These are phyloP conservation scores for Nematocida parisii DNA, from an alignment of 371 early-diverging fungal genomes.

Conservation along the genomic window DNA sequence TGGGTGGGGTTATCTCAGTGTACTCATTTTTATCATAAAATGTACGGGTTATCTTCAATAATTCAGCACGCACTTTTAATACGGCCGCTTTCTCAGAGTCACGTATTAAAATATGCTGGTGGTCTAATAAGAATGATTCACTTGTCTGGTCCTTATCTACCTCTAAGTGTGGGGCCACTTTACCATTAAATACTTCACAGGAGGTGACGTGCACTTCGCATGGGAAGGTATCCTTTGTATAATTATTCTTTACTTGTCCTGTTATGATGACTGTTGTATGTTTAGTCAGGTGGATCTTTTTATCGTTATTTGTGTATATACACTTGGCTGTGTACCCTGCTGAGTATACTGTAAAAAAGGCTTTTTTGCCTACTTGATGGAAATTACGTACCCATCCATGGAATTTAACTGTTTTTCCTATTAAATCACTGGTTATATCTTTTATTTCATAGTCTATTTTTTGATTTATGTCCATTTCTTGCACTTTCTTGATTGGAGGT, in stretches of 20 bases:
- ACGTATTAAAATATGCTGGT: conserved; percentile 92
- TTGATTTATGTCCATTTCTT: not conserved
- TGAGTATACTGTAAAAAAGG: conserved; percentile 65
- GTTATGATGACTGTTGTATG: conserved; percentile 64
- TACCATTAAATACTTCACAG: conserved; percentile 57
- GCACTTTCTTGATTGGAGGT: not conserved
- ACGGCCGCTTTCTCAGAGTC: conserved; percentile 83
- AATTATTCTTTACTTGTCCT: conserved; percentile 64
- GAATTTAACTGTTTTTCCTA: conserved; percentile 59
- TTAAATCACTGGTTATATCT: conserved; percentile 47
- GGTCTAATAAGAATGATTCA: conserved; percentile 77
- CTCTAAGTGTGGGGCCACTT: conserved; percentile 64
- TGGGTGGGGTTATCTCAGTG: conserved; percentile 92
- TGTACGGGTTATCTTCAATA: conserved; percentile 85
- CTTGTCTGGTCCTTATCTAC: conserved; percentile 76
- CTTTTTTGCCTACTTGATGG: conserved; percentile 50
- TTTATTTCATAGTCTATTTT: conserved; percentile 24
- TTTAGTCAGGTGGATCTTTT: conserved; percentile 60
- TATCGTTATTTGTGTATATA: conserved; percentile 44
- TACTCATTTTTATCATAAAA: conserved; percentile 80
- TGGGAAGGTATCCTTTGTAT: conserved; percentile 61
- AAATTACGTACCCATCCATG: conserved; percentile 67
- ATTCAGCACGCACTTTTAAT: conserved; percentile 80
- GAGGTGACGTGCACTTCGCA: conserved; percentile 67
- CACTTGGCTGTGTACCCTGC: conserved; percentile 65